Evolutionary conservation across 2,329 filamentous ascomycete genomes (phyloP).

Genomic region (Xylaria sp.): DNA sequence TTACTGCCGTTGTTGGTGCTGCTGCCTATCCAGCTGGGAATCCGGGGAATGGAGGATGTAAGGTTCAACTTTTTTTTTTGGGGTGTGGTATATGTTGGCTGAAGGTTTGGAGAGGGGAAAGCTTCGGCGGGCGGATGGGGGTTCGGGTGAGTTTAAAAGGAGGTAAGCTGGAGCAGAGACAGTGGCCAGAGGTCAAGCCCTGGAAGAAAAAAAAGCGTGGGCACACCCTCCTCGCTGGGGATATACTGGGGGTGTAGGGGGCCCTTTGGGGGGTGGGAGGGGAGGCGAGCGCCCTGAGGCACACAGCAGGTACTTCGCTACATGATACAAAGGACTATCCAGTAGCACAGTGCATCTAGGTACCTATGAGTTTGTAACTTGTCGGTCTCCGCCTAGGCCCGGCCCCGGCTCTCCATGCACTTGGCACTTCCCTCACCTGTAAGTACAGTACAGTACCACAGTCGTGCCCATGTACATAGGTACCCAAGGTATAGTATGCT

Average conservation of each 20-base stretch:
- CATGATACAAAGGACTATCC: constrained; percentile 14
- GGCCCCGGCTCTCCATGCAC: constrained; percentile 30
- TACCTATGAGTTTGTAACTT: constrained; percentile 36
- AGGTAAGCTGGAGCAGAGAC: constrained; percentile 29
- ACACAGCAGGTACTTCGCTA: constrained; percentile 25
- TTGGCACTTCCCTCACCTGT: constrained; percentile 12
- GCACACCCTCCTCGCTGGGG: constrained; percentile 25
- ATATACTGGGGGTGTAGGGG: constrained; percentile 27
- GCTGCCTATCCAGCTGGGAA: constrained; percentile 10
- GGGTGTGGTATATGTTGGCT: constrained; percentile 35
- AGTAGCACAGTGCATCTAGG: constrained; percentile 35
- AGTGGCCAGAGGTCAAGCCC: constrained; percentile 25
- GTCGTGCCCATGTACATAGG: not conserved
- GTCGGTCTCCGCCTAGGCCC: constrained; percentile 34
- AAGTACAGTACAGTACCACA: not conserved
- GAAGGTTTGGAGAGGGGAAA: constrained; percentile 41
- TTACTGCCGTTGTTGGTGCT: too few relatives aligned
- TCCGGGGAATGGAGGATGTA: constrained; percentile 18
- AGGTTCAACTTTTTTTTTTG: constrained; percentile 12
- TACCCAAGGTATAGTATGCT: too few relatives aligned
- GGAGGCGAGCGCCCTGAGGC: constrained; percentile 21
- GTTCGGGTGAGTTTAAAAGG: constrained; percentile 46
- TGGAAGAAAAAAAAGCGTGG: constrained; percentile 18
- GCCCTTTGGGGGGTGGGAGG: constrained; percentile 15
- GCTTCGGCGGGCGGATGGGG: constrained; percentile 41